A percentile compares a stretch with the other conserved stretches of the same genome.
Conservation (phyloP, 805 yeast species). For the Metschnikowia continentalis region DNA sequence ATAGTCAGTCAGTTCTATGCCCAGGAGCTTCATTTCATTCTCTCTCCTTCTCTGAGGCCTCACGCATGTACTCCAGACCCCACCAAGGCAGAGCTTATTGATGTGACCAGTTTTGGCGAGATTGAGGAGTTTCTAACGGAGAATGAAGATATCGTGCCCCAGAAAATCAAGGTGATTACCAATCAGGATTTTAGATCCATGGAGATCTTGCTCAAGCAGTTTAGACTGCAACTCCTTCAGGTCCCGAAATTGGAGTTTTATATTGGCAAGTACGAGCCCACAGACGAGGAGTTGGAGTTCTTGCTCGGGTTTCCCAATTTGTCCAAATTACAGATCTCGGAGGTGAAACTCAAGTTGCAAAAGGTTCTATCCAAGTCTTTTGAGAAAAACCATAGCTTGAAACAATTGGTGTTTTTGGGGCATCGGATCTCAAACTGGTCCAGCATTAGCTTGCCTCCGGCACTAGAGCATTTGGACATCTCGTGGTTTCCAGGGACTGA, state of each 20-base stretch:
- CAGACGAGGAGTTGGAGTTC: slow-evolving; percentile 18
- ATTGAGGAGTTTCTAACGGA: slow-evolving; percentile 29
- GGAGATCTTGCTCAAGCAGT: slow-evolving; percentile 21
- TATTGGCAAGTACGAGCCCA: slow-evolving; percentile 25
- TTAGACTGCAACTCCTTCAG: slow-evolving; percentile 15
- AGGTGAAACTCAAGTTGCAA: slow-evolving; percentile 17
- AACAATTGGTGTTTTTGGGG: slow-evolving; percentile 30
- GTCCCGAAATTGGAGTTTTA: slow-evolving; percentile 23
- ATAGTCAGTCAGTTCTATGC: slow-evolving; percentile 25
- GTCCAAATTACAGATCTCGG: slow-evolving; percentile 27
- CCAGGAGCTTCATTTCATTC: slow-evolving; percentile 31
- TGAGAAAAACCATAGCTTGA: slow-evolving; percentile 12
- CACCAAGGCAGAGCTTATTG: slow-evolving; percentile 12
- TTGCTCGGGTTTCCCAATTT: slow-evolving; percentile 25
- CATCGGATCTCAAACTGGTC: slow-evolving; percentile 31
- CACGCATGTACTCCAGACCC: slow-evolving; percentile 10
- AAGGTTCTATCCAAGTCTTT: slow-evolving; percentile 5
- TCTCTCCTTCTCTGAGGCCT: slow-evolving; percentile 29
- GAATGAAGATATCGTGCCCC: slow-evolving; percentile 29
- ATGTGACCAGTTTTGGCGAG: slow-evolving; percentile 25
- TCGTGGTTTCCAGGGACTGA: slow-evolving; percentile 31
- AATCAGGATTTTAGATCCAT: slow-evolving; percentile 31
- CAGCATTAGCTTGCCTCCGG: slow-evolving; percentile 22
- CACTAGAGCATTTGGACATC: slow-evolving; percentile 27
- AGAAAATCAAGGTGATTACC: slow-evolving; percentile 23